Percentiles rank a stretch among this genome's conserved stretches.
phyloP scores from a whole-genome alignment of 2,329 filamentous ascomycete species.

The Pseudogymnoascus sp. region DNA sequence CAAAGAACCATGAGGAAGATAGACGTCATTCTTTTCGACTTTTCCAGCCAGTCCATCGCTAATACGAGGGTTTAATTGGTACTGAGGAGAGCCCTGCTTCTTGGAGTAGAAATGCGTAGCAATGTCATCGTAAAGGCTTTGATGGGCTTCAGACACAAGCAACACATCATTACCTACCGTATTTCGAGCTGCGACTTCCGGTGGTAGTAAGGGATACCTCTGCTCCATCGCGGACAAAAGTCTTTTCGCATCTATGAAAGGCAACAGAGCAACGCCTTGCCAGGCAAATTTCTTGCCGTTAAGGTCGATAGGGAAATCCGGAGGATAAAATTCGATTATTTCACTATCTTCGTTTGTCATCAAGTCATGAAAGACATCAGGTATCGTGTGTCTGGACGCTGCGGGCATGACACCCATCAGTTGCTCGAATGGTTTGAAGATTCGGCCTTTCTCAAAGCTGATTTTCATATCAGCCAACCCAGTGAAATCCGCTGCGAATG shows the following conservation, averaged over 20 bases:
- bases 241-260: slow-evolving; percentile 90
- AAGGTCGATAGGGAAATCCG: slow-evolving; percentile 84
- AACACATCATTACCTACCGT: slow-evolving; percentile 71
- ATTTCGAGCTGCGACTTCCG: slow-evolving; percentile 73
- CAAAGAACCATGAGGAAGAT: slow-evolving; percentile 77
- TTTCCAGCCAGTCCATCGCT: slow-evolving; percentile 74
- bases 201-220: slow-evolving; percentile 70
- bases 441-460: slow-evolving; percentile 72
- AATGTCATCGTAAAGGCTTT: slow-evolving; percentile 73
- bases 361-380: slow-evolving; percentile 76
- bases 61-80: slow-evolving; percentile 64
- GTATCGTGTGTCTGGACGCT: slow-evolving; percentile 84
- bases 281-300: slow-evolving; percentile 99
- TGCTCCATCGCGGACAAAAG: slow-evolving; percentile 73
- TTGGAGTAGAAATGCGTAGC: slow-evolving; percentile 86
- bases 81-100: slow-evolving; percentile 58
- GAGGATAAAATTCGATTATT: slow-evolving; percentile 96
- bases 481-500: slow-evolving; percentile 91
- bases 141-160: slow-evolving; percentile 74
- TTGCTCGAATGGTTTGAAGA: slow-evolving; percentile 91
- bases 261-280: slow-evolving; percentile 89
- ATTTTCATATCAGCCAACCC: slow-evolving; percentile 72
- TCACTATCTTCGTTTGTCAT: slow-evolving; percentile 85
- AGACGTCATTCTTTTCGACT: slow-evolving; percentile 72
- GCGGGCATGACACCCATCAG: slow-evolving; percentile 96